A percentile compares a stretch with the other conserved stretches of the same genome.
phyloP scores from a whole-genome alignment of 2,329 filamentous ascomycete genomes.

The Fusarium sp. region DNA sequence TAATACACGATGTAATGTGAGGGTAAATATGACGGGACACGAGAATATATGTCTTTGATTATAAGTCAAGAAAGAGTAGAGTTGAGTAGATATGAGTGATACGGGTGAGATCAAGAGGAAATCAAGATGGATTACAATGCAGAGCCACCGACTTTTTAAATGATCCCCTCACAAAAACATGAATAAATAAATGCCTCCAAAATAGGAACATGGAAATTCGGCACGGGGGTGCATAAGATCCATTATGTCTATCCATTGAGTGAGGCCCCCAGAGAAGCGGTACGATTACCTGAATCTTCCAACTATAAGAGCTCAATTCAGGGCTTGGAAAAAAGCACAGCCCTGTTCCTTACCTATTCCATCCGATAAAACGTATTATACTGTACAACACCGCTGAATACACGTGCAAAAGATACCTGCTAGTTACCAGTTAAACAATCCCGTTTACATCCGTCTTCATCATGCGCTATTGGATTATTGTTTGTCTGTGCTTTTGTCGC shows the following conservation, averaged over 20 bases:
- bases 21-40: neutral
- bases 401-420: conserved; percentile 21
- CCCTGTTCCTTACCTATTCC: conserved; percentile 9
- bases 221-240: conserved; percentile 21
- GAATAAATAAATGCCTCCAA: conserved; percentile 23
- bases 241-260: neutral
- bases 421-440: conserved; percentile 14
- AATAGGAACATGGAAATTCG: conserved; percentile 28
- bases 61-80: neutral
- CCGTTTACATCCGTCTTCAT: conserved; percentile 24
- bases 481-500: conserved; percentile 6
- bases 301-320: neutral
- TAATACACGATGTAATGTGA: neutral
- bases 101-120: conserved; percentile 3
- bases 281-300: conserved; percentile 24
- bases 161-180: conserved; percentile 7
- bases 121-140: neutral
- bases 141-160: conserved; percentile 40
- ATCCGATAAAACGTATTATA: conserved; percentile 17
- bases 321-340: conserved; percentile 5
- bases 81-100: neutral
- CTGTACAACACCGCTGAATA: conserved; percentile 15
- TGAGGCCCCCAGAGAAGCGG: neutral
- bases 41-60: neutral
- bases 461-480: neutral